phyloP scores from a whole-genome alignment of 257 asterid genomes.

The Solanum ahanhuiri region DNA sequence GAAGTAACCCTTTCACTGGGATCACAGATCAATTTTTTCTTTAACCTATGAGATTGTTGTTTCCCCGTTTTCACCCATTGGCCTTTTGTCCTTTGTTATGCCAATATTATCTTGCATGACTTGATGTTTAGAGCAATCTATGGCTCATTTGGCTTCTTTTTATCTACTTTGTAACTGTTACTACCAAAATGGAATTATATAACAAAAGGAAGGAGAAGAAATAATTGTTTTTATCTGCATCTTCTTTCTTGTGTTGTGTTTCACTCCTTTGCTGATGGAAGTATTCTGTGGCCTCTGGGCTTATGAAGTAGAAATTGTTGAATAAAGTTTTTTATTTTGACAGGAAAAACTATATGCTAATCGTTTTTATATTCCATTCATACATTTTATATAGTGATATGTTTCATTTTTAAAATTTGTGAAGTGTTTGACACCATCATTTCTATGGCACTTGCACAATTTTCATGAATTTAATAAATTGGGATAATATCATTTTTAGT shows the following conservation, averaged over 20 bases:
- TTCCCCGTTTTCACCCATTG: neutral
- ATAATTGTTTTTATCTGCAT: neutral
- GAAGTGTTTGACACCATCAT: neutral
- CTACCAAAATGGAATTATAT: neutral
- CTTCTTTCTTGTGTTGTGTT: neutral
- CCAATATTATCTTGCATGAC: constrained; percentile 1
- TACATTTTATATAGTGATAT: neutral
- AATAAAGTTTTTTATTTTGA: neutral
- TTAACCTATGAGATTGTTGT: neutral
- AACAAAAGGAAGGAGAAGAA: neutral
- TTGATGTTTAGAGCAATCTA: neutral
- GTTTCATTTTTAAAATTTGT: neutral
- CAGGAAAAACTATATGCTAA: neutral
- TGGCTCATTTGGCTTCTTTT: neutral
- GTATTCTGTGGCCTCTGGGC: neutral
- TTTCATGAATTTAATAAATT: neutral
- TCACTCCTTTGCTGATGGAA: neutral
- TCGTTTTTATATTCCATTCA: neutral
- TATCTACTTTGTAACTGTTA: neutral
- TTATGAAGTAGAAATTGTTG: neutral
- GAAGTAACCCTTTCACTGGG: constrained; percentile 5
- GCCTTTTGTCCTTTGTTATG: neutral
- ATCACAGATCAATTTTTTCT: neutral
- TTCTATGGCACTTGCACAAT: neutral
- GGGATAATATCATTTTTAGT: neutral